Conservation (phyloP, 306 rosid genomes). For the Fagus sylvatica region DNA sequence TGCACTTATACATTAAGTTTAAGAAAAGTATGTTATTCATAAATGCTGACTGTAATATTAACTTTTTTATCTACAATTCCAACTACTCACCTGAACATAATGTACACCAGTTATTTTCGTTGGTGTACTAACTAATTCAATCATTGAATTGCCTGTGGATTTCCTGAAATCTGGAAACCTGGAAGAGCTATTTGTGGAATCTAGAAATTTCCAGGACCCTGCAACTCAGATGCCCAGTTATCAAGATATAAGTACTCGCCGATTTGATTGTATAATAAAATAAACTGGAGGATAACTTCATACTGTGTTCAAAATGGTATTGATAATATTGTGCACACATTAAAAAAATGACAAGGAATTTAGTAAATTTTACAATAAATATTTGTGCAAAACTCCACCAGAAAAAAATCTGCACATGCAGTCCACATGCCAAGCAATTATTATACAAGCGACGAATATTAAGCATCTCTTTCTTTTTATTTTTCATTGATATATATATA, state of each 20-base stretch:
- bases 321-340: not conserved
- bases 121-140: conserved; percentile 85
- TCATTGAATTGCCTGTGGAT: conserved; percentile 73
- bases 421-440: not conserved
- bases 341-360: not conserved
- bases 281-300: not conserved
- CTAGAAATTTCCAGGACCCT: conserved; percentile 90
- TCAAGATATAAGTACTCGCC: not conserved
- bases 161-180: conserved; percentile 84
- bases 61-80: conserved; percentile 9
- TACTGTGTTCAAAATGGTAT: not conserved
- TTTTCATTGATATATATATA: not conserved
- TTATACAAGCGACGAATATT: not conserved
- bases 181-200: conserved; percentile 70
- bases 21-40: not conserved
- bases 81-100: conserved; percentile 87
- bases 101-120: conserved; percentile 96
- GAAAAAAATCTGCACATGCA: not conserved
- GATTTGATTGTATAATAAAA: not conserved
- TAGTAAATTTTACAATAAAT: not conserved
- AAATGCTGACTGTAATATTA: conserved; percentile 25
- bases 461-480: not conserved
- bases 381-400: not conserved
- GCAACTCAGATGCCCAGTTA: conserved; percentile 42
- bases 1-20: not conserved